Evolutionary conservation across 306 rosid genomes (phyloP), one percentile per base, ranked within the genome.

Genomic region (Trichosanthes cucumerina): DNA sequence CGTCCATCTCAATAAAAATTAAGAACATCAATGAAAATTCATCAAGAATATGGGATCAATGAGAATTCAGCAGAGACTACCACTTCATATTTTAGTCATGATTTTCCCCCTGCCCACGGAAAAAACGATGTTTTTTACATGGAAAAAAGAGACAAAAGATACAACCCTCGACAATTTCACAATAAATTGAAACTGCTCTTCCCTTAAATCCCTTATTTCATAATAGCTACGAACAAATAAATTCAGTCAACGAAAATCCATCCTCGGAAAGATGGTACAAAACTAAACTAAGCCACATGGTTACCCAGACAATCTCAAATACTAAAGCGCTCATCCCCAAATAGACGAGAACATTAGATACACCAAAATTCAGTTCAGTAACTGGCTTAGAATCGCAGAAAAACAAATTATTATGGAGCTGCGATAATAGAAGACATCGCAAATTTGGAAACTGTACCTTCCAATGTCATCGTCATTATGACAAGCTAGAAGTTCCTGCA

Each of bases 381-480:
- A 38, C 14, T 2, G 28, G 31, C 9, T 19, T 65, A 64, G 16
- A n/a, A 16, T 34, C 21, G 41, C 31, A 7, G 66, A 64, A 7
- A 66, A 9, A 21, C 5, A n/a, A 47, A 72, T 44, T 72, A 72
- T 14, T 3, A 4, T 38, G 49, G 9, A 74, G 26, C 24, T 34
- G 18, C 26, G 50, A n/a, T 18, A 36, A 6, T 3, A 28, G 41
- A 28, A 2, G 41, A 31, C 24, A 64, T 64, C 24, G 24, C 9
- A 1, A 31, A 28, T 10, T 50, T 12, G 39, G 41, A 39, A 57
- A 36, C 18, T 65, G 62, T 62, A 81, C 86, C 90, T 81, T 83
- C 88, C 57, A 87, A 74, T 38, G 88, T 85, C 90, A 87, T 87
- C 82, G 88, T 80, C 90, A 87, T 87, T 71, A 18, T 49, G 31